Percentiles rank a stretch among this genome's conserved stretches.
phyloP scores from a whole-genome alignment of 805 yeast genomes.

The Metschnikowia proteae region DNA sequence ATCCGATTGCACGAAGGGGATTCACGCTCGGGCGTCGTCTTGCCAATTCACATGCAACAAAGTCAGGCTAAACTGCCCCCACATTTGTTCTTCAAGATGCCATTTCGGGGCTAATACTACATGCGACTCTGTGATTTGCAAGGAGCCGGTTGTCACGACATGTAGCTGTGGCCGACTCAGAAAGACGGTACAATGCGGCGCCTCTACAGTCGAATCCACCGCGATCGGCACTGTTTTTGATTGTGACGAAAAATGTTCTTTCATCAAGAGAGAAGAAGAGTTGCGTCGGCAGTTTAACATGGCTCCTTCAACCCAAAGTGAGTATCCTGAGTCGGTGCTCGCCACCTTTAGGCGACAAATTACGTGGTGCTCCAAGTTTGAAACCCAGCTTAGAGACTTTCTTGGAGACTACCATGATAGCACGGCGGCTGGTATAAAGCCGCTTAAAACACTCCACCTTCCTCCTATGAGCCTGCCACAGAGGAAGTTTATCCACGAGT shows the following conservation, averaged over 20 bases:
- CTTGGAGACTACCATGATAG: conserved; percentile 32
- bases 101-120: conserved; percentile 47
- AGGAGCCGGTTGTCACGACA: conserved; percentile 42
- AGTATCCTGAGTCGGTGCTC: conserved; percentile 45
- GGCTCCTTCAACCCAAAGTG: conserved; percentile 10
- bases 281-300: conserved; percentile 59
- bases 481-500: conserved; percentile 64
- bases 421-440: conserved; percentile 17
- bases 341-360: conserved; percentile 51
- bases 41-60: conserved; percentile 63
- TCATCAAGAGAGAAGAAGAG: conserved; percentile 54
- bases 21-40: conserved; percentile 43
- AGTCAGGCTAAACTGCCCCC: conserved; percentile 58
- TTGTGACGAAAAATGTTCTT: conserved; percentile 71
- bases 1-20: conserved; percentile 55
- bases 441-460: conserved; percentile 50
- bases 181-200: conserved; percentile 54
- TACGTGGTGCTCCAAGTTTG: conserved; percentile 68
- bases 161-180: conserved; percentile 66
- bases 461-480: conserved; percentile 71
- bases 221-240: conserved; percentile 39
- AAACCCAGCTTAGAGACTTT: conserved; percentile 48
- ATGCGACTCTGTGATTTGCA: conserved; percentile 55
- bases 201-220: conserved; percentile 33
- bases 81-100: conserved; percentile 59